Evolutionary conservation across 2,329 filamentous ascomycete species (phyloP), one percentile per base, ranked within the genome.

Genomic region (Magnaporthales sp.): DNA sequence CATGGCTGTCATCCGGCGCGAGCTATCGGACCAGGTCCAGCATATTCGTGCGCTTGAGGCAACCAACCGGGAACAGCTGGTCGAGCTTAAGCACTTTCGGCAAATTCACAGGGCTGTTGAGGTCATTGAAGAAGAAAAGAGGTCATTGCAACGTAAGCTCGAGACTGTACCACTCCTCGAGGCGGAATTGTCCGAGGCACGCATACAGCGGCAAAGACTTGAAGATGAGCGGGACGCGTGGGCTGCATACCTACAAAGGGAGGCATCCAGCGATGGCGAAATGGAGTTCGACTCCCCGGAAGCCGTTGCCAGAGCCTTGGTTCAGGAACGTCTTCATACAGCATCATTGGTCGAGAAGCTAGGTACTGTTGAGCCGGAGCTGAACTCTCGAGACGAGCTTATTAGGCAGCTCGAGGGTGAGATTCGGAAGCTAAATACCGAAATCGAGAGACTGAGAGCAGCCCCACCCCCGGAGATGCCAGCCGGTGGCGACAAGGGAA

Each of bases 61-160:
- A 0, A 86, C 87, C 46, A 97, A 92, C 69, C 84, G 91, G 27
- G 92, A 96, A 64, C 91, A 97, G 73, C 81, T 87, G 15, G 78
- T 84, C 0, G 94, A 99, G 75, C 79, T 99, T 46, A 92, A 91
- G 71, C 90, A 93, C 71, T 83, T 96, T 51, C 89, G 93, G 15
- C 91, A 93, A 70, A 80, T 90, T 3, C 89, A 93, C 75, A 94
- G 91, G 77, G 92, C 91, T n/a, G 89, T 97, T 1, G 92, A 97
- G 73, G 86, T 99, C 2, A 91, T 98, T 0, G 93, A 99, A 75
- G 95, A 99, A 76, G 93, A 99, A 80, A 98, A 98, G 81, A 84
- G 91, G 69, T 86, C 88, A 0, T 79, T 99, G 26, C 90, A 95
- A 75, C 87, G 89, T 32, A 92, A 88, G 73, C 76, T 99, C 1